Conservation (phyloP, 805 yeast genomes). For the Candida maesae region DNA sequence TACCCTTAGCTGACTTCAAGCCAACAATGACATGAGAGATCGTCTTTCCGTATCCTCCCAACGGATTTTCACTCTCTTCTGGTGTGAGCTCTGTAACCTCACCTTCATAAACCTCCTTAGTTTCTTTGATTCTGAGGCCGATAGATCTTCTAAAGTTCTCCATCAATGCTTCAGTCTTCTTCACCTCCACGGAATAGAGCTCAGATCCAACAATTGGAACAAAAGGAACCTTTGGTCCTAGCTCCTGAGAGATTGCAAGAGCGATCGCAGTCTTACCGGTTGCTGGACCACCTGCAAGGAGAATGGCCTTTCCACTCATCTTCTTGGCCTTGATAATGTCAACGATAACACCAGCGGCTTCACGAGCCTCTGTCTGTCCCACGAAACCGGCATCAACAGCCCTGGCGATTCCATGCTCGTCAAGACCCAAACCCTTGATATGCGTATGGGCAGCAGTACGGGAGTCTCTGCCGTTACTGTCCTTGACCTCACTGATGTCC, state of each 20-base stretch:
- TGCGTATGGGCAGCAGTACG: constrained; percentile 97
- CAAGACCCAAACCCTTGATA: constrained; percentile 90
- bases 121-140: constrained; percentile 93
- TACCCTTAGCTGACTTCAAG: constrained; percentile 86
- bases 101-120: constrained; percentile 97
- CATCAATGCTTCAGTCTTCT: constrained; percentile 94
- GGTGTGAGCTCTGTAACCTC: constrained; percentile 95
- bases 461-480: constrained; percentile 44
- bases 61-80: constrained; percentile 93
- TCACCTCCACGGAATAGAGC: constrained; percentile 91
- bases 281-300: constrained; percentile 97
- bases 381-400: constrained; percentile 83
- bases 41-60: constrained; percentile 97
- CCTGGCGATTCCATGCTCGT: constrained; percentile 83
- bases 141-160: constrained; percentile 96
- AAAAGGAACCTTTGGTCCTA: constrained; percentile 96
- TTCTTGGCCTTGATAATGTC: constrained; percentile 89
- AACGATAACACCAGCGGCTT: constrained; percentile 92
- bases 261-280: constrained; percentile 98
- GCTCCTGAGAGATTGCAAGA: constrained; percentile 89
- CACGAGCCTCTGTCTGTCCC: constrained; percentile 69
- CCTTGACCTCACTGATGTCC: constrained; percentile 73
- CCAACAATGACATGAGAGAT: constrained; percentile 93
- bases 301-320: constrained; percentile 93
- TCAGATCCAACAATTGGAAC: constrained; percentile 97